These are phyloP conservation scores for Oidium heveae DNA, from an alignment of 2,329 filamentous ascomycete genomes.

Conservation along the genomic window DNA sequence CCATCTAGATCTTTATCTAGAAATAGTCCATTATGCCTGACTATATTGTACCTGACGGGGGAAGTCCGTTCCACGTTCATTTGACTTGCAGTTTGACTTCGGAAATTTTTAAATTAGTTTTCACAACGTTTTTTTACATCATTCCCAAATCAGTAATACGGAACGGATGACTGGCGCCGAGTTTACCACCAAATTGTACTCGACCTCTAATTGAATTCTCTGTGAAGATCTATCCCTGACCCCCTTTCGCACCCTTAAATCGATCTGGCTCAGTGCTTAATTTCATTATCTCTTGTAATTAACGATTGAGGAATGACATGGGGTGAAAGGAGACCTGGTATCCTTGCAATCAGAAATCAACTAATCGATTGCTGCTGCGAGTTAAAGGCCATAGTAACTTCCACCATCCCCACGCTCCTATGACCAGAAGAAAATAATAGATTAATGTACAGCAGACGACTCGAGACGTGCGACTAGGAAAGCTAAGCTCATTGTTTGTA, in stretches of 20 bases:
- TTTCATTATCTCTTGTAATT: background rate
- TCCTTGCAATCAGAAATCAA: constrained; percentile 1
- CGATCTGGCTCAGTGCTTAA: background rate
- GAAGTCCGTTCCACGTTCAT: too few relatives aligned
- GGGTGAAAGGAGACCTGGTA: background rate
- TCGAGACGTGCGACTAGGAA: background rate
- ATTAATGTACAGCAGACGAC: constrained; percentile 34
- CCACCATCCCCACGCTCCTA: constrained; percentile 48
- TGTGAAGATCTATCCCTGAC: background rate
- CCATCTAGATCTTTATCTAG: too few relatives aligned
- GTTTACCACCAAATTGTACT: background rate
- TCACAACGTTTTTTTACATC: too few relatives aligned
- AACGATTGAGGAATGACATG: background rate
- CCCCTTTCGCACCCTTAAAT: too few relatives aligned
- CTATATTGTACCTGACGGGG: too few relatives aligned
- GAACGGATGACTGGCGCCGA: background rate
- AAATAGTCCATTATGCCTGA: too few relatives aligned
- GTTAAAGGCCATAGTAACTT: constrained; percentile 47
- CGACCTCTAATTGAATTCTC: background rate
- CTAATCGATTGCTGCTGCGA: constrained; percentile 19
- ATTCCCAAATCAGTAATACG: too few relatives aligned
- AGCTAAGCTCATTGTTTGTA: background rate
- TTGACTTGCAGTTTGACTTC: too few relatives aligned
- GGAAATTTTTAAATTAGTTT: too few relatives aligned
- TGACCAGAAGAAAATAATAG: constrained; percentile 57